These are phyloP conservation scores for Thalassiosira mediterranea DNA, from an alignment of 352 stramenopile species.

Conservation along the genomic window DNA sequence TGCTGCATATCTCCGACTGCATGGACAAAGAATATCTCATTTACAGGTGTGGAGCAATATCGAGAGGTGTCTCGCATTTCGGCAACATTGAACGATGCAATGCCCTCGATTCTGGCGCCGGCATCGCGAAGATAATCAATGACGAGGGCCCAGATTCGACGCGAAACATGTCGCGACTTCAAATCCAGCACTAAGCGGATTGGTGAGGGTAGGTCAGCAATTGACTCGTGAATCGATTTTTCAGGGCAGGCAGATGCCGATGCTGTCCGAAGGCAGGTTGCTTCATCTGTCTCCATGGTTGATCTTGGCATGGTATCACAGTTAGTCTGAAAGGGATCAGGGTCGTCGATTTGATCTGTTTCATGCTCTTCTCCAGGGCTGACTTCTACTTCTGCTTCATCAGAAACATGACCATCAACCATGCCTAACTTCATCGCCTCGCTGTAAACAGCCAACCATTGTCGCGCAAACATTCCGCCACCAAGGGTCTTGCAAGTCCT, in stretches of 20 bases:
- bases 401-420: slow-evolving; percentile 33
- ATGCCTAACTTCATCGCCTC: slow-evolving; percentile 75
- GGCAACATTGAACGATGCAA: slow-evolving; percentile 76
- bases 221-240: slow-evolving; percentile 65
- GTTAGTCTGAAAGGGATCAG: slow-evolving; percentile 1
- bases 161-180: slow-evolving; percentile 80
- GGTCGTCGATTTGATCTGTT: not conserved
- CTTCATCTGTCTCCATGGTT: slow-evolving; percentile 8
- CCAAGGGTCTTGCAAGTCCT: slow-evolving; percentile 73
- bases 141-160: slow-evolving; percentile 70
- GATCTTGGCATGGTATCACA: slow-evolving; percentile 16
- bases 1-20: slow-evolving; percentile 77
- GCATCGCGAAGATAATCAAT: slow-evolving; percentile 68
- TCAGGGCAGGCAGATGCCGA: slow-evolving; percentile 47
- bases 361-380: slow-evolving; percentile 21
- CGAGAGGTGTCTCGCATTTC: slow-evolving; percentile 76
- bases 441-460: slow-evolving; percentile 80
- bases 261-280: slow-evolving; percentile 46
- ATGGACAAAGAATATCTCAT: slow-evolving; percentile 81
- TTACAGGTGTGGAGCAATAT: slow-evolving; percentile 58
- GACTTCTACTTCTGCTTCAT: slow-evolving; percentile 37
- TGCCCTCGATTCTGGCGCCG: slow-evolving; percentile 70
- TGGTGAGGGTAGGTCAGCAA: slow-evolving; percentile 61
- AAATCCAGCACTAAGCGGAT: slow-evolving; percentile 80
- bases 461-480: slow-evolving; percentile 77